These are phyloP conservation scores for Syzygium syzygioides DNA, from an alignment of 441 rosid species.

Conservation along the genomic window DNA sequence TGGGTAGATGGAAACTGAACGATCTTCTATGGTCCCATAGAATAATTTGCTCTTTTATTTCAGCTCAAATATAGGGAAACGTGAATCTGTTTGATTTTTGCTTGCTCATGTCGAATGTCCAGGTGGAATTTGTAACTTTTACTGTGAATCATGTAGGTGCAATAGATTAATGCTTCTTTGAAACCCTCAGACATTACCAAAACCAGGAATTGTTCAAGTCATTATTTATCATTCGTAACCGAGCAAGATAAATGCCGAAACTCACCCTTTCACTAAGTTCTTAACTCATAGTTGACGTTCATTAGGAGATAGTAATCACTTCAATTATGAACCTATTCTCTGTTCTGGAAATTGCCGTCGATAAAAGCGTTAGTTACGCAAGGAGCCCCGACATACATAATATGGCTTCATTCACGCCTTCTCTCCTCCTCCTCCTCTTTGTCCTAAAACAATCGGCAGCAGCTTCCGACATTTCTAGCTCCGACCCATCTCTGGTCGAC, in stretches of 20 bases:
- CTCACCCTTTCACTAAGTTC: neutral
- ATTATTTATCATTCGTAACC: neutral
- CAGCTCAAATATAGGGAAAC: neutral
- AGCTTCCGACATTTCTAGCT: neutral
- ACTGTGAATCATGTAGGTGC: neutral
- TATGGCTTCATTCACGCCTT: neutral
- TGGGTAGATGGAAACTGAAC: neutral
- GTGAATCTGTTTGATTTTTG: neutral
- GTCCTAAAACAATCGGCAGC: neutral
- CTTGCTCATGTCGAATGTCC: neutral
- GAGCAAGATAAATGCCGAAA: neutral
- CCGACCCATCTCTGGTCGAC: neutral
- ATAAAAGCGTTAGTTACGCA: neutral
- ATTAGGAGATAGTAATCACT: neutral
- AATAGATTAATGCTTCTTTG: neutral
- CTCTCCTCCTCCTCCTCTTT: neutral
- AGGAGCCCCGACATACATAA: neutral
- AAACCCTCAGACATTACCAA: neutral
- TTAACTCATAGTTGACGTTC: neutral
- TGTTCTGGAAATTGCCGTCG: neutral
- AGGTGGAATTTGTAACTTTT: neutral
- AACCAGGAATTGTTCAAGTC: neutral
- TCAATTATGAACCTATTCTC: neutral
- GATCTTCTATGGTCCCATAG: neutral
- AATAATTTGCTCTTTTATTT: neutral